Percentiles rank a stretch among this genome's conserved stretches.
These are phyloP conservation scores for Malus hybrid DNA, from an alignment of 331 rosid species.

Conservation along the genomic window DNA sequence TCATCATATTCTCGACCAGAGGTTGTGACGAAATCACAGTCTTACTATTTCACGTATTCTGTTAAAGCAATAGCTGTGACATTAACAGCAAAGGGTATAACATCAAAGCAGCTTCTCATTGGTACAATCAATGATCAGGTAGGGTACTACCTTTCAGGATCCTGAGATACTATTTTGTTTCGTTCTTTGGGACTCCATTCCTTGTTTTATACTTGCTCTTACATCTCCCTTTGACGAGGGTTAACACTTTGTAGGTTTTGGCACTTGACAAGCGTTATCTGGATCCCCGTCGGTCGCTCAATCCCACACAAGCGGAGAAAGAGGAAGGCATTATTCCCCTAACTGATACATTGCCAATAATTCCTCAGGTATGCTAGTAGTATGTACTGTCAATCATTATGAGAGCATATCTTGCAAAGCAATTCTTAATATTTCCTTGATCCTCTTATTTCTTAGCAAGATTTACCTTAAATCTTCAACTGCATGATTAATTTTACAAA, in stretches of 20 bases:
- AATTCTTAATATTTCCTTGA: background rate
- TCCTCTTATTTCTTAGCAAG: background rate
- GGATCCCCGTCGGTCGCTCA: slow-evolving; percentile 83
- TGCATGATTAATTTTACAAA: background rate
- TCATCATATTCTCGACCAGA: slow-evolving; percentile 88
- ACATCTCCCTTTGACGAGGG: background rate
- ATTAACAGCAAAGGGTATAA: slow-evolving; percentile 87
- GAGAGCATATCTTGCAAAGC: background rate
- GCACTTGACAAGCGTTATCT: slow-evolving; percentile 88
- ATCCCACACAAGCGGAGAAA: slow-evolving; percentile 79
- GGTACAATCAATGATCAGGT: slow-evolving; percentile 96
- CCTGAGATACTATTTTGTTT: slow-evolving; percentile 5
- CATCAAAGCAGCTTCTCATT: slow-evolving; percentile 92
- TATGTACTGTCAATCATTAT: background rate
- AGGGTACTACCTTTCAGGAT: slow-evolving; percentile 4
- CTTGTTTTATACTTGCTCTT: background rate
- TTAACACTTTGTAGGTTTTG: slow-evolving; percentile 55
- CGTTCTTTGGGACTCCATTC: slow-evolving; percentile 3
- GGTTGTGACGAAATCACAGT: slow-evolving; percentile 66
- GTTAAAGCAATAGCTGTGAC: slow-evolving; percentile 89
- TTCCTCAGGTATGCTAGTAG: slow-evolving; percentile 57
- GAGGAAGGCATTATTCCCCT: slow-evolving; percentile 99
- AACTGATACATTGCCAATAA: slow-evolving; percentile 84
- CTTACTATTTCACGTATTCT: slow-evolving; percentile 85
- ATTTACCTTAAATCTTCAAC: background rate